Evolutionary conservation across 441 rosid genomes (phyloP), one percentile per base, ranked within the genome.

Genomic region (Erodium moschatum): DNA sequence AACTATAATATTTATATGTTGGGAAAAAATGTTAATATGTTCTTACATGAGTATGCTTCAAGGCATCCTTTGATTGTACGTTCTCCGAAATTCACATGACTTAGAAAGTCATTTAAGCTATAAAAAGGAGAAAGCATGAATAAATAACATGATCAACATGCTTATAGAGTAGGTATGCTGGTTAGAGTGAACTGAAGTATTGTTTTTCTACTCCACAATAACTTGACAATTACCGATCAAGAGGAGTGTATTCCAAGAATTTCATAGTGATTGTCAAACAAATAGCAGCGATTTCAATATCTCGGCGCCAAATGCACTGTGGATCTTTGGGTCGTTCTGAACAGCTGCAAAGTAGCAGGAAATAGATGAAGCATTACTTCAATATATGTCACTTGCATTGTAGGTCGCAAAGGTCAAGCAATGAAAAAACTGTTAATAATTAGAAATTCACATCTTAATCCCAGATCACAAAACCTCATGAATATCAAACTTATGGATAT

Each of bases 1-100:
- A 54, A 54, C 61, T 6, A 5, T 54, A 54, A 50, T 1, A 54
- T 54, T 5, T 18, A 54, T 20, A 15, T 1, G 16, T 44, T 42
- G 15, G 48, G 42, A 38, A 1, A 6, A 27, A 16, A 54, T 54
- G 61, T 0, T 9, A 38, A 38, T 1, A 54, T 6, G 35, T 63
- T 73, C 95, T 73, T 85, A 93, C 98, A 93, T 16, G 98, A 90
- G 79, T 93, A 89, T 42, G 96, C 93, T 82, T 93, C 98, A 6
- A 93, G 84, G 67, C 81, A 87, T 63, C 96, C 91, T 81, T 85
- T 85, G 78, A 90, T 85, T 13, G 87, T 85, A 5, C 89, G 83
- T 77, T 90, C 98, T 6, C 96, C 96, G 3, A 89, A 84, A 80
- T 88, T 93, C 69, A 91, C 77, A 81, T 80, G 73, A 66, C 81